A percentile compares a stretch with the other conserved stretches of the same genome.
Conservation (phyloP, 768 basidiomycete genomes). For the Suillus placidus region DNA sequence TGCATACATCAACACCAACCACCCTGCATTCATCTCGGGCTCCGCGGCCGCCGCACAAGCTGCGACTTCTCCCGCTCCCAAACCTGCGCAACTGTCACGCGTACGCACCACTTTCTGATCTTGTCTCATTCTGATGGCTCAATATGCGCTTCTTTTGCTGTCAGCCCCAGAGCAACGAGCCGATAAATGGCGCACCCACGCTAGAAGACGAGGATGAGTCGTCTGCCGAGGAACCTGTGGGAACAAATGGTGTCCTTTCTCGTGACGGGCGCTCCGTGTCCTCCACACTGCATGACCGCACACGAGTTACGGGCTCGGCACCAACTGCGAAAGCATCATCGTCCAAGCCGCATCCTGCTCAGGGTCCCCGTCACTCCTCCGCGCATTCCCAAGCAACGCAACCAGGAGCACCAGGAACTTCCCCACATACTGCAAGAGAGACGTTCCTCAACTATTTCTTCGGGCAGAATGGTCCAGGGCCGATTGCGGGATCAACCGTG, state of each 20-base stretch:
- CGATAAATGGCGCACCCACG: constrained; percentile 52
- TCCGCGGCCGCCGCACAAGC: constrained; percentile 66
- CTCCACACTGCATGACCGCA: constrained; percentile 75
- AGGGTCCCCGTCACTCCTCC: constrained; percentile 39
- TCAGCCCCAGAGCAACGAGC: constrained; percentile 68
- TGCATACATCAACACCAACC: constrained; percentile 99
- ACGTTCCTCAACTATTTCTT: constrained; percentile 98
- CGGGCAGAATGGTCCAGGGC: constrained; percentile 84
- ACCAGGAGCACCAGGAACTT: constrained; percentile 37
- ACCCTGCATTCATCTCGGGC: constrained; percentile 89
- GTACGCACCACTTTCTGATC: constrained; percentile 43
- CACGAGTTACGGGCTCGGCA: constrained; percentile 48
- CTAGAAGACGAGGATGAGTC: constrained; percentile 69
- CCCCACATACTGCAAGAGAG: constrained; percentile 70
- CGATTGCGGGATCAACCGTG: constrained; percentile 57
- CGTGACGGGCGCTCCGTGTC: constrained; percentile 74
- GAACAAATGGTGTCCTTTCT: constrained; percentile 54
- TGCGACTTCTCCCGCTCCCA: constrained; percentile 42
- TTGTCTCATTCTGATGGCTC: constrained; percentile 17
- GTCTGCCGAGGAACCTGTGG: constrained; percentile 56
- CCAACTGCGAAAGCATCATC: constrained; percentile 29
- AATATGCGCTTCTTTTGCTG: constrained; percentile 16
- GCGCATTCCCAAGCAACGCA: constrained; percentile 39
- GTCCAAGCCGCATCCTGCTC: constrained; percentile 29
- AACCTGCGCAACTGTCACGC: constrained; percentile 48